A percentile compares a stretch with the other conserved stretches of the same genome.
Evolutionary conservation across 495 filamentous ascomycete species (phyloP).

Genomic region (Hyaloscypha variabilis): DNA sequence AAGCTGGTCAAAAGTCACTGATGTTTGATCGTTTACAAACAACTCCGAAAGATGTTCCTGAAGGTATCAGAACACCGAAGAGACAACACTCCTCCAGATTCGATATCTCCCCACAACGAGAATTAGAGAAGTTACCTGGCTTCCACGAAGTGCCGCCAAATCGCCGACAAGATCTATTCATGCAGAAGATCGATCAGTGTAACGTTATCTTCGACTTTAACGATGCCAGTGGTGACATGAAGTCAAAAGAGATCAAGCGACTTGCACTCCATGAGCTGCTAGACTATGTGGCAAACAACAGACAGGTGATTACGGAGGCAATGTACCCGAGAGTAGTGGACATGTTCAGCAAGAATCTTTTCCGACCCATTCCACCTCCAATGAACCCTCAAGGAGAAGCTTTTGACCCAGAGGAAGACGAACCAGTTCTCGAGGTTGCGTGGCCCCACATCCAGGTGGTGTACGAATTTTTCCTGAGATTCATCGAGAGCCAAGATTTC

Average conservation of each 20-base stretch:
- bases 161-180: slow-evolving; percentile 94
- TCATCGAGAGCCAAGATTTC: slow-evolving; percentile 99
- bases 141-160: slow-evolving; percentile 98
- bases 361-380: slow-evolving; percentile 93
- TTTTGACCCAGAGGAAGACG: slow-evolving; percentile 98
- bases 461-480: slow-evolving; percentile 98
- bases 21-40: slow-evolving; percentile 91
- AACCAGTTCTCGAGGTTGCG: slow-evolving; percentile 96
- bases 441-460: slow-evolving; percentile 99
- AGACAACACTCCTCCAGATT: slow-evolving; percentile 97
- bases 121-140: slow-evolving; percentile 96
- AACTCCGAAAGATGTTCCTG: slow-evolving; percentile 92
- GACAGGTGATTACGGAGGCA: slow-evolving; percentile 96
- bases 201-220: slow-evolving; percentile 99
- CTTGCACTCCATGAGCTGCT: slow-evolving; percentile 94
- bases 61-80: slow-evolving; percentile 93
- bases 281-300: slow-evolving; percentile 98
- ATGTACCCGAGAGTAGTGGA: slow-evolving; percentile 99
- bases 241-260: slow-evolving; percentile 99
- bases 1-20: slow-evolving; percentile 80
- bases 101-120: slow-evolving; percentile 94
- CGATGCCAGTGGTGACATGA: slow-evolving; percentile 97
- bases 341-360: slow-evolving; percentile 99
- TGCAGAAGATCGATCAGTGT: slow-evolving; percentile 99
- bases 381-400: slow-evolving; percentile 98